A percentile compares a stretch with the other conserved stretches of the same genome.
phyloP scores from a whole-genome alignment of 768 basidiomycete species.

The Russula brevipes region DNA sequence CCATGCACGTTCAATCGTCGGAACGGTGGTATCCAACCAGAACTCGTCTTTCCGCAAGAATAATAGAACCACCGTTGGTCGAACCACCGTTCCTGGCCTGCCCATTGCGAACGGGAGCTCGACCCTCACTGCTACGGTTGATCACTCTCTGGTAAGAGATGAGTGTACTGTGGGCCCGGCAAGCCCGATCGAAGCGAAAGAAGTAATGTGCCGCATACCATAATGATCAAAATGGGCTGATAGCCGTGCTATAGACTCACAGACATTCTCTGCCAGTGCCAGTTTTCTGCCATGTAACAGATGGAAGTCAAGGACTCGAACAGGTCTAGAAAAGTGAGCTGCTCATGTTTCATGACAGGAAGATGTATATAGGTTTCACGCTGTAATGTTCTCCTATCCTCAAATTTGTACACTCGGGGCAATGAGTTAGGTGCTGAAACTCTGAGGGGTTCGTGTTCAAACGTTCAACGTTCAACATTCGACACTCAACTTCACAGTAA shows the following conservation, averaged over 20 bases:
- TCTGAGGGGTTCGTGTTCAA: no score
- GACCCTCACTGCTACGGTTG: not conserved
- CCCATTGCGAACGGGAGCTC: not conserved
- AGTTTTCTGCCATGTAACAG: not conserved
- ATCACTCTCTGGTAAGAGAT: not conserved
- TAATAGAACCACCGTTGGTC: not conserved
- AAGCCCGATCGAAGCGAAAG: not conserved
- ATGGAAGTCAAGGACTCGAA: not conserved
- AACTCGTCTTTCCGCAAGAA: not conserved
- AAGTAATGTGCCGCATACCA: not conserved
- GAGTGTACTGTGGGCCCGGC: not conserved
- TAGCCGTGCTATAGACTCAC: not conserved
- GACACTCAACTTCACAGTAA: no score
- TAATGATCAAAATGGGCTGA: not conserved
- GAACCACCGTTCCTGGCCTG: not conserved
- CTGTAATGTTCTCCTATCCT: not conserved
- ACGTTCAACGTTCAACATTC: no score
- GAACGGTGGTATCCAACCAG: not conserved
- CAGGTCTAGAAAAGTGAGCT: no score
- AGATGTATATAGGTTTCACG: not conserved
- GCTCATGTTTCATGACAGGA: not conserved
- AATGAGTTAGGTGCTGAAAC: no score
- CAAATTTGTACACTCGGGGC: not conserved
- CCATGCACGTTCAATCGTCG: not conserved
- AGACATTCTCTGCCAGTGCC: not conserved